Base-by-base conservation (phyloP, 306 rosid species). In the Dicorynia guianensis region DNA sequence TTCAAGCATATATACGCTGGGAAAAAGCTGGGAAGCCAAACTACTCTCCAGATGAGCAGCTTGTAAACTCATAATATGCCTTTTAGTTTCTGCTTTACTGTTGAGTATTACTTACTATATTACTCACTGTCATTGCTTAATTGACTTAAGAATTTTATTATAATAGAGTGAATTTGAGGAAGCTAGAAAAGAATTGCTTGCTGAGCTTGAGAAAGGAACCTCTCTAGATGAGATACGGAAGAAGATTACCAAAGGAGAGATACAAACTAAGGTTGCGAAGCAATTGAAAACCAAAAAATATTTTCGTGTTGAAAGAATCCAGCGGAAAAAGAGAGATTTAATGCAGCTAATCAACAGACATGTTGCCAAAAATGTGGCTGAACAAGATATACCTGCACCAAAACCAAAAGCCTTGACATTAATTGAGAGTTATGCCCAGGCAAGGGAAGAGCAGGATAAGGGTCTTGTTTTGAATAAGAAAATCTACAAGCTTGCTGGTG, bases 1-100 rank as follows among this genome's bases (percentile, higher is more conserved):
- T 81, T 69, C 97, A 89, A 89, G 87, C 97, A 76, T 92, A 9
- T 81, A 55, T 89, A 80, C 96, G 96, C 20, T 92, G 97, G 96
- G 97, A 92, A 84, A 92, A 92, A 76, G 91, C 96, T 36, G 97
- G 96, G 82, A 89, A 89, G 83, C 97, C 97, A 62, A 86, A 85
- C 76, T 92, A 86, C 75, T 84, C 91, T 75, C 74, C 88, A 13
- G 87, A 92, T 39, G 79, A 92, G 80, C 90, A 92, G 74, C 91
- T 86, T 81, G 97, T 92, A 88, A 83, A 52, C 74, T 67, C 10
- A 44, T 38, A 42, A 70, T 76, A 39, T 69, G 58, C 78, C 76
- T 72, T 75, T 71, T 70, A 33, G 67, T 81, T 70, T 63, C 35
- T 63, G 11, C 25, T 50, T 76, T 76, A 44, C 35, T 73, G n/a